Percentiles rank a stretch among this genome's conserved stretches.
phyloP scores from a whole-genome alignment of 2,329 filamentous ascomycete genomes.

The Sclerotinia minor region DNA sequence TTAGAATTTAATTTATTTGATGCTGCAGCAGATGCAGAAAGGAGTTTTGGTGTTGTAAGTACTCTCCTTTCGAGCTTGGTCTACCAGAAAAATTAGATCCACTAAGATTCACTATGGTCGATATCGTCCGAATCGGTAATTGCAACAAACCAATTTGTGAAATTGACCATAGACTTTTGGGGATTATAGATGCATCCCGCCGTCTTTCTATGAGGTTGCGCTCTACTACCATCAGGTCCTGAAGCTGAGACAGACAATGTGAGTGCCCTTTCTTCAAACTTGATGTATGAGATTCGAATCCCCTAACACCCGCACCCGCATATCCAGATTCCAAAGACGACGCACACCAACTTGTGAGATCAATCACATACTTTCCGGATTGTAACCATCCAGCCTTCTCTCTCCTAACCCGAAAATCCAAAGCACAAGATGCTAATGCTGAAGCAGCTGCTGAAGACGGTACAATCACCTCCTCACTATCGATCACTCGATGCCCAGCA shows the following conservation, averaged over 20 bases:
- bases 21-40: not conserved
- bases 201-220: not conserved
- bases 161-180: not conserved
- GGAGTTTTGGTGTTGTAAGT: not conserved
- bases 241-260: not conserved
- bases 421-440: not conserved
- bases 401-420: not conserved
- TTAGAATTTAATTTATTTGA: not conserved
- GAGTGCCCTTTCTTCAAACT: not conserved
- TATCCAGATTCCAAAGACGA: not conserved
- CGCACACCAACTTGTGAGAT: not conserved
- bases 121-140: not conserved
- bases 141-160: not conserved
- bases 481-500: not conserved
- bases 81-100: not conserved
- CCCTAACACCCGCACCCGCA: not conserved
- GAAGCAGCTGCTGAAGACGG: not conserved
- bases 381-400: conserved; percentile 3
- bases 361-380: not conserved
- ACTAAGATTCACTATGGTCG: not conserved
- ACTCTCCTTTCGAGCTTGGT: not conserved
- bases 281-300: not conserved
- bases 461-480: not conserved
- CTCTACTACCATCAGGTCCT: not conserved
- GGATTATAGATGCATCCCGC: not conserved